A percentile compares a stretch with the other conserved stretches of the same genome.
Evolutionary conservation across 1,284 basidiomycete genomes (phyloP).

Genomic region (Fomitopsis schrenkii): DNA sequence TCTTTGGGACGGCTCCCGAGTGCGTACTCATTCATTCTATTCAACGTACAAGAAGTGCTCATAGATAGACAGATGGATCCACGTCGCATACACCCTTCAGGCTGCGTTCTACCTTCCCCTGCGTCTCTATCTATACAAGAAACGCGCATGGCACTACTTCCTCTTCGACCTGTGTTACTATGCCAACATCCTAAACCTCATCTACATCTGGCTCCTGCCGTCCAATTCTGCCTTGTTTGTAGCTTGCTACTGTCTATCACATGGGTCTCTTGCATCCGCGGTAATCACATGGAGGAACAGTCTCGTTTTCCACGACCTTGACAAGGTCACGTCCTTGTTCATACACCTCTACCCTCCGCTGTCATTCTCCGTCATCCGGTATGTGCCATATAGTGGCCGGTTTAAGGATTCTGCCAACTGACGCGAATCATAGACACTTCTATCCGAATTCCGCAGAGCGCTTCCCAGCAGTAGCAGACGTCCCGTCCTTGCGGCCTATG

Average conservation of each 20-base stretch:
- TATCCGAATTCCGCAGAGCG: conserved; percentile 71
- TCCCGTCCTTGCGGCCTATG: conserved; percentile 60
- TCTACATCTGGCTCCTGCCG: conserved; percentile 86
- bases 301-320: conserved; percentile 92
- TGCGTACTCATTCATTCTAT: conserved; percentile 41
- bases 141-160: conserved; percentile 90
- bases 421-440: conserved; percentile 61
- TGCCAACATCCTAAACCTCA: conserved; percentile 82
- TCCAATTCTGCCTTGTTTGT: conserved; percentile 72
- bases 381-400: not conserved
- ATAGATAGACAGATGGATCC: conserved; percentile 57
- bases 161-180: conserved; percentile 92
- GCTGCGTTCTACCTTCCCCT: conserved; percentile 75
- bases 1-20: conserved; percentile 83
- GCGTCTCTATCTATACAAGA: conserved; percentile 82
- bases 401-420: not conserved
- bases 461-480: conserved; percentile 75
- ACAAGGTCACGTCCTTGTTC: conserved; percentile 90
- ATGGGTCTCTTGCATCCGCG: conserved; percentile 87
- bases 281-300: conserved; percentile 97
- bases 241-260: conserved; percentile 83
- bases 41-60: conserved; percentile 1
- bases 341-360: conserved; percentile 88
- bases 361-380: conserved; percentile 87
- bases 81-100: conserved; percentile 75